Evolutionary conservation across 495 filamentous ascomycete genomes (phyloP).

Genomic region (Daldinia decipiens): DNA sequence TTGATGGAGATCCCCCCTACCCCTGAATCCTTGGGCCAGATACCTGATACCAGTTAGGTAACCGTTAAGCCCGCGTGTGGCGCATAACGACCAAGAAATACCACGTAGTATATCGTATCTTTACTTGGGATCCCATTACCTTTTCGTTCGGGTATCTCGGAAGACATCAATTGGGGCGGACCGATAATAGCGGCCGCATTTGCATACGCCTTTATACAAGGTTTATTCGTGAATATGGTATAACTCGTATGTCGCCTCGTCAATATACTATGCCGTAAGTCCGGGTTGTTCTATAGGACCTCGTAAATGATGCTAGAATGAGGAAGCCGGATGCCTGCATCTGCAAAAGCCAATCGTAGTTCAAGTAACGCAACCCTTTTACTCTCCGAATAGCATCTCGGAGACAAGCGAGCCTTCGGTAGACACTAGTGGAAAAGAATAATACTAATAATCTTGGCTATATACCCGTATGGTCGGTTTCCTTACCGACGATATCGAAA

Average conservation of each 20-base stretch:
- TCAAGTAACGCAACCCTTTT: slow-evolving; percentile 33
- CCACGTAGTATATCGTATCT: not conserved
- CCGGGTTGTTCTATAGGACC: slow-evolving; percentile 18
- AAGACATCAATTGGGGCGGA: not conserved
- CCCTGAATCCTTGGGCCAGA: not conserved
- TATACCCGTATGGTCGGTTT: not conserved
- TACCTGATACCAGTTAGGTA: not conserved
- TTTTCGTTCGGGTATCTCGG: not conserved
- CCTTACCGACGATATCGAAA: not conserved
- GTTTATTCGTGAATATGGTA: slow-evolving; percentile 8
- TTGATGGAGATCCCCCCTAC: not conserved
- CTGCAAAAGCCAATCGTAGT: slow-evolving; percentile 25
- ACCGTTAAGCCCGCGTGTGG: not conserved
- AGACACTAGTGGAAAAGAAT: not conserved
- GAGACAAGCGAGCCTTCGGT: slow-evolving; percentile 19
- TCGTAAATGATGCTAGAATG: slow-evolving; percentile 25
- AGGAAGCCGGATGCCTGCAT: slow-evolving; percentile 30
- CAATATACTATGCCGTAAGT: slow-evolving; percentile 1
- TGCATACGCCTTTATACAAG: slow-evolving; percentile 4
- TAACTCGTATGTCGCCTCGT: slow-evolving; percentile 10
- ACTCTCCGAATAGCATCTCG: slow-evolving; percentile 29
- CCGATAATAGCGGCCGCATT: slow-evolving; percentile 19
- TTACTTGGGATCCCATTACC: not conserved
- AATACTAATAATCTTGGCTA: not conserved
- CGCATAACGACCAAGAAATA: not conserved